Evolutionary conservation across 768 basidiomycete species (phyloP).

Genomic region (Lyophyllum decastes): DNA sequence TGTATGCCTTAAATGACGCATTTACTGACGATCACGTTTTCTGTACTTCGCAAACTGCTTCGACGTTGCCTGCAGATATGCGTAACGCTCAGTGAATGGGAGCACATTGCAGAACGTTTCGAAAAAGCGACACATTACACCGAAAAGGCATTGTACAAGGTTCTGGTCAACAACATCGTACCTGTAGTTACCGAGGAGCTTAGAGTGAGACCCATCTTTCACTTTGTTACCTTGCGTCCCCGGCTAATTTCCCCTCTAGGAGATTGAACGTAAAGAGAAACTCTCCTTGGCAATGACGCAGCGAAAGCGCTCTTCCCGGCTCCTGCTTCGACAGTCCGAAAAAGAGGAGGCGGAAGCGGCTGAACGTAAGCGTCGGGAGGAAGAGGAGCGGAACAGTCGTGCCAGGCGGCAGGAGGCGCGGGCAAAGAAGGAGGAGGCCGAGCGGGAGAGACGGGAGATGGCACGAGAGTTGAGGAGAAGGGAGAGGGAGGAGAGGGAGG

Average conservation of each 20-base stretch:
- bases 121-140: constrained; percentile 74
- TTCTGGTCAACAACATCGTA: constrained; percentile 64
- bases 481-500: constrained; percentile 49
- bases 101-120: constrained; percentile 74
- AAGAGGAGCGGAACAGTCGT: constrained; percentile 67
- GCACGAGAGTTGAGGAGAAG: constrained; percentile 56
- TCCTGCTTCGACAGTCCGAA: constrained; percentile 80
- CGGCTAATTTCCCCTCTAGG: constrained; percentile 37
- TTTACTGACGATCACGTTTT: neutral
- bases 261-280: constrained; percentile 59
- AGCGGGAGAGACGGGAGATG: constrained; percentile 53
- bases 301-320: constrained; percentile 89
- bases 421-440: constrained; percentile 56
- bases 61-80: constrained; percentile 58
- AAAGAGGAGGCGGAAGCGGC: constrained; percentile 69
- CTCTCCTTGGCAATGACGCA: constrained; percentile 78
- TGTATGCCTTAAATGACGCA: too few species aligned
- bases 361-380: constrained; percentile 63
- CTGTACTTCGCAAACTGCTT: neutral
- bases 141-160: constrained; percentile 78
- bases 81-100: constrained; percentile 84
- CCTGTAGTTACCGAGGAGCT: constrained; percentile 72
- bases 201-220: constrained; percentile 43
- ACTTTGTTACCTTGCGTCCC: neutral
- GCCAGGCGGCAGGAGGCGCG: constrained; percentile 59